Evolutionary conservation across 345 rosid genomes (phyloP), one percentile per base, ranked within the genome.

Genomic region (Salix udensis): DNA sequence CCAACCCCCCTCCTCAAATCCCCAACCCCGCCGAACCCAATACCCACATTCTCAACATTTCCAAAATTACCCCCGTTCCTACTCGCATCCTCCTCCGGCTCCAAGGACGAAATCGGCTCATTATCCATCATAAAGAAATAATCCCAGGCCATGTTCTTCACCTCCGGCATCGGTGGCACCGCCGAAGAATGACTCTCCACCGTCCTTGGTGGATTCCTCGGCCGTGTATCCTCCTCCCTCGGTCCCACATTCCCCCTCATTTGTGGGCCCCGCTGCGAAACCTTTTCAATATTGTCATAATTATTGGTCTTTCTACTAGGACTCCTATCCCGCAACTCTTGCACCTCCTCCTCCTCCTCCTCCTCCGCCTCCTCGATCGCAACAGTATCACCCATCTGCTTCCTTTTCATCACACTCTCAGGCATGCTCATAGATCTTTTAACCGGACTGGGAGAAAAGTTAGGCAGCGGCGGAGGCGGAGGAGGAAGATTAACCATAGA

Each of bases 381-480:
- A 67, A 80, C 50, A 0, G 87, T 75, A 77, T 85, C 64, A 58
- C 28, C 93, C 7, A 80, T 36, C 42, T 84, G 79, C 65, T 24
- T 74, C 14, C 71, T 50, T 23, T 28, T 61, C 70, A 74, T 80
- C 68, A 67, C 50, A 6, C 82, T 80, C 37, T 81, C 72, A 5
- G 98, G 98, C 95, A 96, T 69, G 80, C 94, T 96, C 44, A 76
- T 61, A 10, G 95, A 82, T 12, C 97, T 87, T 77, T 88, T 88
- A 70, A 93, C 86, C 52, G 97, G 97, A 67, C 90, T 90, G 10
- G 99, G 97, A 16, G 96, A 88, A 86, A 87, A 93, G 40, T 82
- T 81, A 1, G 93, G 99, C 12, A 86, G 87, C 11, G 97, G 97
- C 34, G 97, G 97, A 1, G 97, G 98, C 9, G 97, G 95, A 55